A percentile compares a stretch with the other conserved stretches of the same genome.
Evolutionary conservation across 2,329 filamentous ascomycete genomes (phyloP).

Genomic region (Chalaropsis thielavioides): DNA sequence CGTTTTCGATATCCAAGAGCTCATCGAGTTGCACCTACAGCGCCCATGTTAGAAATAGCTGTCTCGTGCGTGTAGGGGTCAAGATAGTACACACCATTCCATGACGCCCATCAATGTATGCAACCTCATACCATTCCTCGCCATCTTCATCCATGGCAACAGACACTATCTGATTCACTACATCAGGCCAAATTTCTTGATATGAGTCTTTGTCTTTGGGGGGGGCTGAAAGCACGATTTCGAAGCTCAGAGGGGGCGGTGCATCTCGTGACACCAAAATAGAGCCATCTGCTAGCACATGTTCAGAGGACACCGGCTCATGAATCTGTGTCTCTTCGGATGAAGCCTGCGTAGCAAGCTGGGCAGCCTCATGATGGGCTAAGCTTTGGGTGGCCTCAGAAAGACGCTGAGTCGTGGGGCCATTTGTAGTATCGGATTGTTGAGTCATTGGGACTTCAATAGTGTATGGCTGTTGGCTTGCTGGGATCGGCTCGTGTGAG

Average conservation of each 20-base stretch:
- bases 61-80: background rate
- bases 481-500: background rate
- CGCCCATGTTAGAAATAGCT: background rate
- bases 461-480: background rate
- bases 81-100: conserved; percentile 29
- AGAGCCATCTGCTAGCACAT: background rate
- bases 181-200: conserved; percentile 24
- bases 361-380: background rate
- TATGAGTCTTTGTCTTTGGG: conserved; percentile 22
- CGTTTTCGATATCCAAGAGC: conserved; percentile 25
- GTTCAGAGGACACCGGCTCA: background rate
- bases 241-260: conserved; percentile 4
- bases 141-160: conserved; percentile 22
- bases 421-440: background rate
- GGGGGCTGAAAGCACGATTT: conserved; percentile 15
- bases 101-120: conserved; percentile 33
- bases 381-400: background rate
- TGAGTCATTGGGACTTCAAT: background rate
- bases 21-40: conserved; percentile 24
- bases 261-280: background rate
- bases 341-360: background rate
- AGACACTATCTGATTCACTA: conserved; percentile 27
- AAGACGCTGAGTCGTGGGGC: background rate
- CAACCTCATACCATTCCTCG: conserved; percentile 26
- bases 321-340: background rate